phyloP scores from a whole-genome alignment of 148 eudicot genomes.

The Oxyria digyna region DNA sequence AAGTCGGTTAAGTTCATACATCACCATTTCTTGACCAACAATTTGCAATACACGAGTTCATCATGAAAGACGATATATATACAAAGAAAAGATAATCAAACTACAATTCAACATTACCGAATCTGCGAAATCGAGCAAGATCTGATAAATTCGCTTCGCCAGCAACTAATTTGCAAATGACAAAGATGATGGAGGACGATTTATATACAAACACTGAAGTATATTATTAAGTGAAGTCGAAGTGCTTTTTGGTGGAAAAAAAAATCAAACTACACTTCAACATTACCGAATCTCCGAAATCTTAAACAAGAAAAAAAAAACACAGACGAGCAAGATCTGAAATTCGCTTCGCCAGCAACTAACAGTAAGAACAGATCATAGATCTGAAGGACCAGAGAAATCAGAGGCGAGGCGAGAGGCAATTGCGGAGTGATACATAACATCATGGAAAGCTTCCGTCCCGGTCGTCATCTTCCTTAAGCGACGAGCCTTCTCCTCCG shows the following conservation, averaged over 20 bases:
- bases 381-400: conserved; percentile 10
- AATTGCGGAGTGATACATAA: conserved; percentile 76
- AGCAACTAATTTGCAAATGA: too few relatives aligned
- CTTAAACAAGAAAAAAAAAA: neutral
- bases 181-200: too few relatives aligned
- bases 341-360: neutral
- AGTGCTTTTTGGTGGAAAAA: conserved; percentile 4
- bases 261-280: neutral
- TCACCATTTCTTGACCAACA: too few relatives aligned
- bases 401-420: conserved; percentile 75
- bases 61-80: too few relatives aligned
- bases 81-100: too few relatives aligned
- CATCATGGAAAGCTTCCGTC: conserved; percentile 44
- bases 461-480: conserved; percentile 50
- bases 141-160: too few relatives aligned
- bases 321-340: neutral
- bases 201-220: neutral
- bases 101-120: too few relatives aligned
- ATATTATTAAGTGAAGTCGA: neutral
- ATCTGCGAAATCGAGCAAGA: too few relatives aligned
- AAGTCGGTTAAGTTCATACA: neutral
- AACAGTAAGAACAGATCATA: neutral
- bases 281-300: too few relatives aligned
- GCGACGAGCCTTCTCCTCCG: conserved; percentile 61
- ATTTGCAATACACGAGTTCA: too few relatives aligned